Base-by-base conservation (phyloP, 1,139 yeast species). In the Lodderomyces parapsilosis region DNA sequence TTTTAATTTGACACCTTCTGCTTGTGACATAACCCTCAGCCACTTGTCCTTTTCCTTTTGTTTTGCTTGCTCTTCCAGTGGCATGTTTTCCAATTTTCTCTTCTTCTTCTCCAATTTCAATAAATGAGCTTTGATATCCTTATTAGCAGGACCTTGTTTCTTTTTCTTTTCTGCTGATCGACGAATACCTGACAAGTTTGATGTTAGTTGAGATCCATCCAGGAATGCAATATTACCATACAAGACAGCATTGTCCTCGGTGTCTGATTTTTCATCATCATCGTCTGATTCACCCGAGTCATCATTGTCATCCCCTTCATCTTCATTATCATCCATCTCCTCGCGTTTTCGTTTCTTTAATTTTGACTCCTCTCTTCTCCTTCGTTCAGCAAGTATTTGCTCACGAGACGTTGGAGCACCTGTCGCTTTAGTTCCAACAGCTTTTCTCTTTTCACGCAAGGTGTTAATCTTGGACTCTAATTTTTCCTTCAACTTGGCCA, bases 361-460 rank as follows among this genome's bases (percentile, higher is more conserved):
- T 48, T 66, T 63, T 57, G 65, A 74, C 60, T 78, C 68, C 17
- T 67, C 73, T 51, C 66, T 71, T 43, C 61, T 60, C 51, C 71
- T 72, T 39, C 78, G 63, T 49, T 78, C 90, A 42, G 77, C 86
- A 48, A 86, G 64, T 39, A 86, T 84, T 46, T 85, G 88, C 49
- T 85, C 90, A 59, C 94, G 74, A 2, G 91, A 83, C 47, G 83
- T 77, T 10, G 94, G 93, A 0, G 96, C 94, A 22, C 96, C 96
- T 4, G 77, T 73, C 13, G 75, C 81, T 37, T 80, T 84, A 0
- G 93, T 70, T 1, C 98, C 98, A 1, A 94, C 94, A 0, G 98
- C 99, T 57, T 86, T 91, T 58, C 99, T 81, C 63, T 80, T 86
- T 46, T 85, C 93, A 53, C 83, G 81, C 65, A 93, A 61, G 23